phyloP scores from a whole-genome alignment of 169 alveolate species.

The Plasmodium yoelii region DNA sequence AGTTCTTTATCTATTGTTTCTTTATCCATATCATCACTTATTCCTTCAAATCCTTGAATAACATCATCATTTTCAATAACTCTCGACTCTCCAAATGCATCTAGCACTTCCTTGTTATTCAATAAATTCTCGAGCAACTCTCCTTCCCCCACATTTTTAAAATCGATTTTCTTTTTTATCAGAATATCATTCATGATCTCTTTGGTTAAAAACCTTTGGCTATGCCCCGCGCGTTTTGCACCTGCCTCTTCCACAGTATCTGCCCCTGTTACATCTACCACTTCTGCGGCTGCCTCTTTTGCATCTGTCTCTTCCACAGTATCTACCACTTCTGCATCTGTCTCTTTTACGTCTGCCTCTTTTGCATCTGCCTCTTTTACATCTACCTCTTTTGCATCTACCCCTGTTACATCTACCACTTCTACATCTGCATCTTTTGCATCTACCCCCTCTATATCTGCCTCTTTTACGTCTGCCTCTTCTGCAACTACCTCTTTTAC shows the following conservation, averaged over 20 bases:
- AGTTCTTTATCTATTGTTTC: conserved; percentile 19
- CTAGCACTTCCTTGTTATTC: conserved; percentile 27
- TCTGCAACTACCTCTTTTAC: neutral
- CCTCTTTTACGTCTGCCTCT: neutral
- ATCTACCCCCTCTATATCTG: neutral
- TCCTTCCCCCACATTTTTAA: neutral
- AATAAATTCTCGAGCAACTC: conserved; percentile 17
- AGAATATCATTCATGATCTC: conserved; percentile 16
- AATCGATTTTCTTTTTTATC: conserved; percentile 12
- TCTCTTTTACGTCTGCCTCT: neutral
- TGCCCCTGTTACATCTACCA: neutral
- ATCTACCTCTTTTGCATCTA: neutral
- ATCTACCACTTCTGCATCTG: neutral
- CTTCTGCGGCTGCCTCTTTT: too few species aligned
- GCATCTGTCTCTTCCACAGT: too few species aligned
- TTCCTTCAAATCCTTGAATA: neutral
- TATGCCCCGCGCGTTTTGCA: neutral
- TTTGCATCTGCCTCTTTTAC: neutral
- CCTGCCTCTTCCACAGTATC: neutral
- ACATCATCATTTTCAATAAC: neutral
- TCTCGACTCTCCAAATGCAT: neutral
- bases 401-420: neutral
- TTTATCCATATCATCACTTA: too few species aligned
- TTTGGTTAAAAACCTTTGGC: conserved; percentile 8
- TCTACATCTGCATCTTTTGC: too few species aligned